Conservation (phyloP, 106 monocot species). For the Cymbidium sinense region DNA sequence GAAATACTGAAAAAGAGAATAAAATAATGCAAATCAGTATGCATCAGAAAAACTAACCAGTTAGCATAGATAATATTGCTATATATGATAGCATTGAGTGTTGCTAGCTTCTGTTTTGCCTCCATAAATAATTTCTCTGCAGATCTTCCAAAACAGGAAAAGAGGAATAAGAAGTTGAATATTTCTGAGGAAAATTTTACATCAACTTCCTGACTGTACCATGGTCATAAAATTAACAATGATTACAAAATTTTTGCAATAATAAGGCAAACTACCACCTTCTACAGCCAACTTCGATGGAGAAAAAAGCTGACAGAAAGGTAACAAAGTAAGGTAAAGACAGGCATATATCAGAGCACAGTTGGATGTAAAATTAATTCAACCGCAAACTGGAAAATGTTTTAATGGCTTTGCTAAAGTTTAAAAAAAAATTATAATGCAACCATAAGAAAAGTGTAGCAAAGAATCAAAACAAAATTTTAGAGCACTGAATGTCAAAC, state of each 20-base stretch:
- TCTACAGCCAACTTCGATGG: background rate
- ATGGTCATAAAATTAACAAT: background rate
- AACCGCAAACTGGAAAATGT: too few relatives aligned
- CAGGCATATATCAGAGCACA: too few relatives aligned
- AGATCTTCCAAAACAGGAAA: constrained; percentile 61
- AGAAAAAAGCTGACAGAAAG: too few relatives aligned
- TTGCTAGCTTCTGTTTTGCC: constrained; percentile 65
- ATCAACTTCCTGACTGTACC: background rate
- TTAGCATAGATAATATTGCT: constrained; percentile 97
- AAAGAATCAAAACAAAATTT: too few relatives aligned
- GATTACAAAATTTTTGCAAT: background rate
- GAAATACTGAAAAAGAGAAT: background rate
- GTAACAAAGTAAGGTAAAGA: too few relatives aligned
- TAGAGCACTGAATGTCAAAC: too few relatives aligned
- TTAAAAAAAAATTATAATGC: too few relatives aligned
- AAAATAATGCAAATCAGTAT: background rate
- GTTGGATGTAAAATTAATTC: too few relatives aligned
- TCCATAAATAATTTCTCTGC: constrained; percentile 84
- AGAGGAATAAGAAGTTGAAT: constrained; percentile 19
- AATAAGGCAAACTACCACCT: background rate
- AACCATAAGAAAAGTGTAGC: too few relatives aligned
- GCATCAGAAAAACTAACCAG: constrained; percentile 53
- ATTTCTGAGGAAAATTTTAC: background rate
- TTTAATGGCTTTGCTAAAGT: too few relatives aligned
- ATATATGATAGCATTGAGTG: constrained; percentile 78